A percentile compares a stretch with the other conserved stretches of the same genome.
Conservation (phyloP, 225 moss, liverwort and hornwort species). For the Marchantia paleacea region DNA sequence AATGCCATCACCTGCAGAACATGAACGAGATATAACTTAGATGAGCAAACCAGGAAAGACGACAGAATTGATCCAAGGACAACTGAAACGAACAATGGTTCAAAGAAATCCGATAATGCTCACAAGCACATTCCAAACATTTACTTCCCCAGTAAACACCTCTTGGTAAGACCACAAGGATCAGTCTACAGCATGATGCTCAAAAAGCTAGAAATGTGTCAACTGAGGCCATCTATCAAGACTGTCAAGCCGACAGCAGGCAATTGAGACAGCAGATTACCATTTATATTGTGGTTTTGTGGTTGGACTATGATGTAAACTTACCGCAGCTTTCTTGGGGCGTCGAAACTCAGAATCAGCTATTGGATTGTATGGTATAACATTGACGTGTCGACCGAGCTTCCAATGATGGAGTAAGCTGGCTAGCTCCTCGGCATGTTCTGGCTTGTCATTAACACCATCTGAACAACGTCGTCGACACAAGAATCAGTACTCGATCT, state of each 20-base stretch:
- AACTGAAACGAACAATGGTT: neutral
- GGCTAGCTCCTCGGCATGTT: conserved; percentile 91
- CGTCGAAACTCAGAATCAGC: conserved; percentile 85
- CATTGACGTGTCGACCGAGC: conserved; percentile 87
- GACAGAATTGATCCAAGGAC: neutral
- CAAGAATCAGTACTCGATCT: neutral
- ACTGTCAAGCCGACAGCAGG: neutral
- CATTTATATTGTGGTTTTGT: neutral
- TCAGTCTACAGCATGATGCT: too few species aligned
- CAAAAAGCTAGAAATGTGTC: neutral
- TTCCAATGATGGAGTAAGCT: conserved; percentile 80
- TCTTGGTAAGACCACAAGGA: too few species aligned
- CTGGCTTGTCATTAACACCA: conserved; percentile 81
- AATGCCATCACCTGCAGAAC: conserved; percentile 67
- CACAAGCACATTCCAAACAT: neutral
- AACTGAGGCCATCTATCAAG: neutral
- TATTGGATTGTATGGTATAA: conserved; percentile 90
- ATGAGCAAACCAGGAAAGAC: neutral
- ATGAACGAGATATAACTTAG: neutral
- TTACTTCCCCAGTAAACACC: neutral
- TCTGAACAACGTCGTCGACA: conserved; percentile 38
- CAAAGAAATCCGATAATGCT: neutral
- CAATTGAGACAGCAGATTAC: neutral
- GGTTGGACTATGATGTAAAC: neutral
- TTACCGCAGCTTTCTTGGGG: conserved; percentile 79